phyloP scores from a whole-genome alignment of 805 yeast species.

The Saturnispora gosingensis region DNA sequence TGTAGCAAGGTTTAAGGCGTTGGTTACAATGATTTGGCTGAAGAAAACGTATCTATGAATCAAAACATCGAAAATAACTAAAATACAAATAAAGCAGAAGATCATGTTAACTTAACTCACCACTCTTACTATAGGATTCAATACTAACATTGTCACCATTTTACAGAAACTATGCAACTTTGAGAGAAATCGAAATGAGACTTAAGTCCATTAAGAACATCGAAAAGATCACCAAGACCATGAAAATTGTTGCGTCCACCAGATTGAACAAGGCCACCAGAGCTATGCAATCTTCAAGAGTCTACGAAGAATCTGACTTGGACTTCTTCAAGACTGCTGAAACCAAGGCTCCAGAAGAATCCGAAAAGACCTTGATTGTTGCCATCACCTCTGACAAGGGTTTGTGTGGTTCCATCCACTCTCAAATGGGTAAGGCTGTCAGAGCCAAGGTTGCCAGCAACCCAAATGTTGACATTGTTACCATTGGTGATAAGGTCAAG shows the following conservation, averaged over 20 bases:
- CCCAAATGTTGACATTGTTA: constrained; percentile 67
- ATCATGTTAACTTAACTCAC: not conserved
- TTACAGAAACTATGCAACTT: constrained; percentile 89
- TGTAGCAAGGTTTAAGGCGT: no score
- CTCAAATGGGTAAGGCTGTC: constrained; percentile 86
- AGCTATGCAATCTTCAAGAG: constrained; percentile 84
- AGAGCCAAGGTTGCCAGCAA: constrained; percentile 54
- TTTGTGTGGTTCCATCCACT: constrained; percentile 96
- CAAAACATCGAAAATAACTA: no score
- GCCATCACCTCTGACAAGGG: constrained; percentile 97
- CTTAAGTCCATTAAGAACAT: constrained; percentile 97
- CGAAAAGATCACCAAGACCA: constrained; percentile 98
- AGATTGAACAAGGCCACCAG: constrained; percentile 91
- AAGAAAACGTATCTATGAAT: no score
- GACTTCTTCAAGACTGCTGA: constrained; percentile 78
- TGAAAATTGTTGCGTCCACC: constrained; percentile 98
- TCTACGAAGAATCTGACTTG: constrained; percentile 68
- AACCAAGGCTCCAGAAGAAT: constrained; percentile 44
- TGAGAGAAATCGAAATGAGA: constrained; percentile 97
- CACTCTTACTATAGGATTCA: not conserved
- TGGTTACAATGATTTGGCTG: no score
- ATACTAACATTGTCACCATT: not conserved
- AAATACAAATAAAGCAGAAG: no score
- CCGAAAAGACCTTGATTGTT: constrained; percentile 61
- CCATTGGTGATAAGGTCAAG: constrained; percentile 93